Evolutionary conservation across 148 eudicot species (phyloP).

Genomic region (Heliosperma pusillum): DNA sequence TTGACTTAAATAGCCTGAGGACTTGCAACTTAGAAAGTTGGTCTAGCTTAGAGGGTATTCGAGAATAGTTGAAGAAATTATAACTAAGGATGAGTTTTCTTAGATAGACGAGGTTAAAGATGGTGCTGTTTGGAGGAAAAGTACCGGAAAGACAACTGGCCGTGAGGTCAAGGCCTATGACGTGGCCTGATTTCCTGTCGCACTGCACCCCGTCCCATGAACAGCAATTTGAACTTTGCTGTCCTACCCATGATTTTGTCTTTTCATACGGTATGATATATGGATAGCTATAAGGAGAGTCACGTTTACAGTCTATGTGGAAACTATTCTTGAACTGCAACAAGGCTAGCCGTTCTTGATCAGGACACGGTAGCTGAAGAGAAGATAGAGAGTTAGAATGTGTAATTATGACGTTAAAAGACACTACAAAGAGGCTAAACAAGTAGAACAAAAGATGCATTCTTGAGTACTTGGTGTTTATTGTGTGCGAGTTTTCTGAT

Average conservation of each 20-base stretch:
- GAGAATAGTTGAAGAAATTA: conserved; percentile 28
- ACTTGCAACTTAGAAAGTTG: conserved; percentile 16
- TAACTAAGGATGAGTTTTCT: conserved; percentile 25
- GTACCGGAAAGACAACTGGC: conserved; percentile 28
- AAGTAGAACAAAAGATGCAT: no score
- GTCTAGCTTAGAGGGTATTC: conserved; percentile 24
- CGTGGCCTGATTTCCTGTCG: conserved; percentile 22
- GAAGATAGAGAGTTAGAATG: no score
- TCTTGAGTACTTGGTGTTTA: no score
- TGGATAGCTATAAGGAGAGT: background rate
- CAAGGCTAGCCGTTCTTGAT: conserved; percentile 17
- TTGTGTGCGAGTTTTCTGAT: no score
- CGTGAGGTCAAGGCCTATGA: conserved; percentile 32
- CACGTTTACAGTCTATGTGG: conserved; percentile 1
- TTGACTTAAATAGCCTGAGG: conserved; percentile 27
- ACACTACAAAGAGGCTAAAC: no score
- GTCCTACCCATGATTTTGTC: background rate
- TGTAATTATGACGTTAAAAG: no score
- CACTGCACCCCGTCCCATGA: conserved; percentile 40
- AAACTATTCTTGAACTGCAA: conserved; percentile 16
- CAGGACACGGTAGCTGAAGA: conserved; percentile 11
- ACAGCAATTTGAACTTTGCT: conserved; percentile 23
- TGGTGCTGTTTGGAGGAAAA: conserved; percentile 13
- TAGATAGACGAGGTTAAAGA: conserved; percentile 34
- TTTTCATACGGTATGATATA: background rate